A percentile compares a stretch with the other conserved stretches of the same genome.
Conservation (phyloP, 805 yeast species). For the Alloascoidea africana region DNA sequence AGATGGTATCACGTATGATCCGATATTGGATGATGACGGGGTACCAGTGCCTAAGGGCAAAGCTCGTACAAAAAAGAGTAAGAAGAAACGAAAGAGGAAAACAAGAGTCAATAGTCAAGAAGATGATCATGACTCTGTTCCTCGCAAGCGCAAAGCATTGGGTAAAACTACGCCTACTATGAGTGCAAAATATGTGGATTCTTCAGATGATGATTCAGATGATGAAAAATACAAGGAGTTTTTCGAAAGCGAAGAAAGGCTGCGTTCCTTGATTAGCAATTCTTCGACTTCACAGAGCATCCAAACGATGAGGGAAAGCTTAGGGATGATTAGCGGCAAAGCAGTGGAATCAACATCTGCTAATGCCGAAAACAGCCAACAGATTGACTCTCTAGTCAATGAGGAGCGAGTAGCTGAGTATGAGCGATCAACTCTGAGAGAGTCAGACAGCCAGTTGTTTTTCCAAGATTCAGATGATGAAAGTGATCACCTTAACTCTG, state of each 20-base stretch:
- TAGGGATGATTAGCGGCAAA: too few relatives aligned
- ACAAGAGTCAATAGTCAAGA: slow-evolving; percentile 9
- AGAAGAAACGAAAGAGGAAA: slow-evolving; percentile 6
- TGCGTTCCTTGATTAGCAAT: slow-evolving; percentile 20
- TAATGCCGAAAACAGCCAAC: too few relatives aligned
- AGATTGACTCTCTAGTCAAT: too few relatives aligned
- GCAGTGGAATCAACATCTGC: too few relatives aligned
- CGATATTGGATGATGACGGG: slow-evolving; percentile 12
- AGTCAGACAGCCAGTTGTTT: too few relatives aligned
- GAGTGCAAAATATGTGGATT: slow-evolving; percentile 40
- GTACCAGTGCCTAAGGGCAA: slow-evolving; percentile 7
- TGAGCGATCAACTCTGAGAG: slow-evolving; percentile 5
- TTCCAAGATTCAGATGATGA: too few relatives aligned
- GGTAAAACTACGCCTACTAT: slow-evolving; percentile 12
- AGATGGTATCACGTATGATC: slow-evolving; percentile 11
- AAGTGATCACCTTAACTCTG: too few relatives aligned
- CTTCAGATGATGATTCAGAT: slow-evolving; percentile 52
- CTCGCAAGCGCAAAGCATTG: slow-evolving; percentile 5
- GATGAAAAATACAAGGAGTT: slow-evolving; percentile 36
- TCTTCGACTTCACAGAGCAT: slow-evolving; percentile 1
- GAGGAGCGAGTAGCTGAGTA: background rate
- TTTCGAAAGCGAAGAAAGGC: slow-evolving; percentile 37
- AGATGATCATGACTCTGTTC: slow-evolving; percentile 7
- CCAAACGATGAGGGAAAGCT: too few relatives aligned
- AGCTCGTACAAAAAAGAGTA: slow-evolving; percentile 3